A percentile compares a stretch with the other conserved stretches of the same genome.
These are phyloP conservation scores for Monascus purpureus DNA, from an alignment of 495 filamentous ascomycete genomes.

Conservation along the genomic window DNA sequence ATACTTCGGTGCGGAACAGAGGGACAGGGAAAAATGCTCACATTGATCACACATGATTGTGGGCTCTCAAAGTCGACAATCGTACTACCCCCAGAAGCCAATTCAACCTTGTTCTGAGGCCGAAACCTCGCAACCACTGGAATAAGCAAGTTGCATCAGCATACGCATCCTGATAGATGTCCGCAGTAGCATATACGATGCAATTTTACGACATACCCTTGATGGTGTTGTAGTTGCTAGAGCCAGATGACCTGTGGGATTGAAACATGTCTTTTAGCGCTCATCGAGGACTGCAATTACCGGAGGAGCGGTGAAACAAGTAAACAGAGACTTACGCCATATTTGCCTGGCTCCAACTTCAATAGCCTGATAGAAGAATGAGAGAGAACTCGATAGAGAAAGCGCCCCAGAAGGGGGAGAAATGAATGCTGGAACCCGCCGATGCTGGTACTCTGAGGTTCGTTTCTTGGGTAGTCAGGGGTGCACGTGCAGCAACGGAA, in stretches of 20 bases:
- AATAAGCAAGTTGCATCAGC: neutral
- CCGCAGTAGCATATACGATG: neutral
- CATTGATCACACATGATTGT: conserved; percentile 78
- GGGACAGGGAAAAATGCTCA: conserved; percentile 27
- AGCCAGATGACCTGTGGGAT: conserved; percentile 21
- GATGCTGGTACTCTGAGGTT: too few species aligned
- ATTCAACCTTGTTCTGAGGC: conserved; percentile 88
- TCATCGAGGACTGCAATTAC: too few species aligned
- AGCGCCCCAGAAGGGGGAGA: conserved; percentile 1
- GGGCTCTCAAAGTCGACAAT: conserved; percentile 80
- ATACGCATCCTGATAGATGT: neutral
- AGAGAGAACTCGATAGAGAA: neutral
- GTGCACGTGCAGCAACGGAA: conserved; percentile 12
- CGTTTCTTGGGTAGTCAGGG: conserved; percentile 18
- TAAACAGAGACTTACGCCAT: too few species aligned
- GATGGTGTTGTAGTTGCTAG: conserved; percentile 51
- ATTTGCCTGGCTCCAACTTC: too few species aligned
- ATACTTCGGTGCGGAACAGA: too few species aligned
- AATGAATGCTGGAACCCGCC: conserved; percentile 4
- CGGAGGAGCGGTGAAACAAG: too few species aligned
- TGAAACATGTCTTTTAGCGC: too few species aligned
- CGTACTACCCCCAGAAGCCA: conserved; percentile 75
- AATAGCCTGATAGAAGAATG: too few species aligned
- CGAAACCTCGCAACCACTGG: conserved; percentile 91
- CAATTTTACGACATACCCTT: conserved; percentile 41